phyloP scores from a whole-genome alignment of 2,329 filamentous ascomycete species.

The Ophiosphaerella narmari region DNA sequence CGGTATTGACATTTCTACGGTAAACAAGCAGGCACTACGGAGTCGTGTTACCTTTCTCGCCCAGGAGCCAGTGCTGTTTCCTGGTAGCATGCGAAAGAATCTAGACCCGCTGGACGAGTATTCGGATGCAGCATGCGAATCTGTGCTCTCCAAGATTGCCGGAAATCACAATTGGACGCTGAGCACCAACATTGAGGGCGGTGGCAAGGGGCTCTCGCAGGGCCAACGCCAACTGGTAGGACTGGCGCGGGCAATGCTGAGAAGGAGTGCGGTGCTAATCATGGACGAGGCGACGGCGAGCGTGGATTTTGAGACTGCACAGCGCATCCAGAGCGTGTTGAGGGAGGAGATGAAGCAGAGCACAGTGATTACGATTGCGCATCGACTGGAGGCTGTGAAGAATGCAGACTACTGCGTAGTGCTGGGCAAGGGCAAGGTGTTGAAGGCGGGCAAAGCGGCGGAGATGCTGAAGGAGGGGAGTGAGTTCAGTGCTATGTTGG shows the following conservation, averaged over 20 bases:
- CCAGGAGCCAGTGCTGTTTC: constrained; percentile 69
- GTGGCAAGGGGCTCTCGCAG: constrained; percentile 66
- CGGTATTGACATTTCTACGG: constrained; percentile 62
- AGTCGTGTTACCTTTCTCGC: constrained; percentile 69
- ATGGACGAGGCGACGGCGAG: constrained; percentile 70
- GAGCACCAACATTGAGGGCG: constrained; percentile 61
- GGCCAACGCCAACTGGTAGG: constrained; percentile 70
- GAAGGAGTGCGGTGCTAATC: constrained; percentile 65
- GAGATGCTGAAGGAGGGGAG: constrained; percentile 44
- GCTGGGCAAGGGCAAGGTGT: constrained; percentile 56
- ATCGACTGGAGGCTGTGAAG: constrained; percentile 66
- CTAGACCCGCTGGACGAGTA: constrained; percentile 65
- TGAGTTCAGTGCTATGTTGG: constrained; percentile 42
- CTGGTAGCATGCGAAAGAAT: constrained; percentile 64
- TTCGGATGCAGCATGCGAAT: constrained; percentile 58
- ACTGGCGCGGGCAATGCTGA: constrained; percentile 64
- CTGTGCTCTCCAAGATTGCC: constrained; percentile 61
- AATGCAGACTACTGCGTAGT: constrained; percentile 62
- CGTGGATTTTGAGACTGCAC: constrained; percentile 66
- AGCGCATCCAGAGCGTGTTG: constrained; percentile 59
- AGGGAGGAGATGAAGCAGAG: constrained; percentile 61
- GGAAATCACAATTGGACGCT: constrained; percentile 61
- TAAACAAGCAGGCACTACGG: constrained; percentile 64
- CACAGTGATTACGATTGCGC: constrained; percentile 69
- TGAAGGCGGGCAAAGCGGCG: constrained; percentile 40